A percentile compares a stretch with the other conserved stretches of the same genome.
Conservation (phyloP, 2,329 filamentous ascomycete genomes). For the Phialophora verrucosa region DNA sequence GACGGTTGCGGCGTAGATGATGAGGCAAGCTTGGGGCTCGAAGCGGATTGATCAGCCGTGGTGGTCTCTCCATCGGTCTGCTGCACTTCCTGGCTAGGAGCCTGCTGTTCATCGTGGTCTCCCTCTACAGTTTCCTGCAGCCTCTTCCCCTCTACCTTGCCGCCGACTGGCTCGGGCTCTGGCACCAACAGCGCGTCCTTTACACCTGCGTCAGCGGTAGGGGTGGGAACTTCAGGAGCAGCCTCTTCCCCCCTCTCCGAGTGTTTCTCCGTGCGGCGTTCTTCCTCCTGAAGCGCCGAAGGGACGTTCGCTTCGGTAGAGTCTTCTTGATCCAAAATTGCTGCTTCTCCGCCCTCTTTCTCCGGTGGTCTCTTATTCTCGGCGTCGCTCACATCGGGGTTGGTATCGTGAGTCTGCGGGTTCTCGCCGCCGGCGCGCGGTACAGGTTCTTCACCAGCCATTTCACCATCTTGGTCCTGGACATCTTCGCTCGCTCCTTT, state of each 20-base stretch:
- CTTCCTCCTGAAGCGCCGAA: slow-evolving; percentile 11
- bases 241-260: background rate
- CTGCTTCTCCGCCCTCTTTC: slow-evolving; percentile 1
- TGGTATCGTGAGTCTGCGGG: slow-evolving; percentile 15
- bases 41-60: background rate
- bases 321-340: background rate
- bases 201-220: background rate
- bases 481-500: slow-evolving; percentile 41
- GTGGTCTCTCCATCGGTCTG: background rate
- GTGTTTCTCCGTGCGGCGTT: slow-evolving; percentile 2
- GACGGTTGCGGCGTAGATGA: slow-evolving; percentile 4
- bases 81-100: background rate
- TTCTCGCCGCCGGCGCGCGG: slow-evolving; percentile 27
- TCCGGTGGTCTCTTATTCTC: background rate
- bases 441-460: slow-evolving; percentile 14
- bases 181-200: slow-evolving; percentile 5
- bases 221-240: background rate
- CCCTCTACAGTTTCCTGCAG: slow-evolving; percentile 10
- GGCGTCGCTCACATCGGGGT: background rate
- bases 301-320: background rate
- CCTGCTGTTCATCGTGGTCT: slow-evolving; percentile 2
- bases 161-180: background rate
- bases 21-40: background rate
- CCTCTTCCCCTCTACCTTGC: slow-evolving; percentile 7
- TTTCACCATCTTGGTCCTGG: slow-evolving; percentile 36